These are phyloP conservation scores for Podospora anserina DNA, from an alignment of 495 filamentous ascomycete species.

Conservation along the genomic window DNA sequence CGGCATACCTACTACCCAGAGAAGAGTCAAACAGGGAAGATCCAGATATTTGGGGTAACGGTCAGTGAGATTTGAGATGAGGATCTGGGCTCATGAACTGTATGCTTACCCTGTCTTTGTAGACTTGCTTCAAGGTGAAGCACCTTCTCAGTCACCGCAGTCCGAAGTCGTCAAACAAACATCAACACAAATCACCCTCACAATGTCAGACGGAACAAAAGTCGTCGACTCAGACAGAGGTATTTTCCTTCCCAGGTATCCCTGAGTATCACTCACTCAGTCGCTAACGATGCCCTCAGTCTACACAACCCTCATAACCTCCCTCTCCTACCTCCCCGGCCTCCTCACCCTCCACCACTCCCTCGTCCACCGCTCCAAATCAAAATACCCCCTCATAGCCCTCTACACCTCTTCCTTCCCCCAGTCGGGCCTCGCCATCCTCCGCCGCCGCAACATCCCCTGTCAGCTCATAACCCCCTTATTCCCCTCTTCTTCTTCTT, in stretches of 20 bases:
- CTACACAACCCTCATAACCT: conserved; percentile 79
- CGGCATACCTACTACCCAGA: too few relatives aligned
- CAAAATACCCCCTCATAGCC: conserved; percentile 69
- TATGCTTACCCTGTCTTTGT: too few relatives aligned
- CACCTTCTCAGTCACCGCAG: too few relatives aligned
- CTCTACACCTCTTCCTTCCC: conserved; percentile 73
- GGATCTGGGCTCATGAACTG: too few relatives aligned
- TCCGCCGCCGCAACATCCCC: conserved; percentile 61
- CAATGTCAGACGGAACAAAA: conserved; percentile 21
- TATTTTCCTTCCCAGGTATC: background rate
- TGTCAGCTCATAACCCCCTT: conserved; percentile 61
- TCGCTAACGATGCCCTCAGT: conserved; percentile 38
- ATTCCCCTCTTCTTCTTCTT: conserved; percentile 49
- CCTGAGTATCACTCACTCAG: background rate
- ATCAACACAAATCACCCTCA: background rate
- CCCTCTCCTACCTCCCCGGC: conserved; percentile 67
- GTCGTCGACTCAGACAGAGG: conserved; percentile 31
- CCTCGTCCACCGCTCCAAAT: conserved; percentile 54
- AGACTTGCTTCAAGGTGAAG: too few relatives aligned
- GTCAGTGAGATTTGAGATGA: too few relatives aligned
- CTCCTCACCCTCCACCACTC: conserved; percentile 69
- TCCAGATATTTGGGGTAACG: too few relatives aligned
- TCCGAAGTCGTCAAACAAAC: background rate
- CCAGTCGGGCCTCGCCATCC: conserved; percentile 56
- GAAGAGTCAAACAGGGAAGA: too few relatives aligned